Conservation (phyloP, 192 early-diverging fungal species). For the Coemansia sp. region DNA sequence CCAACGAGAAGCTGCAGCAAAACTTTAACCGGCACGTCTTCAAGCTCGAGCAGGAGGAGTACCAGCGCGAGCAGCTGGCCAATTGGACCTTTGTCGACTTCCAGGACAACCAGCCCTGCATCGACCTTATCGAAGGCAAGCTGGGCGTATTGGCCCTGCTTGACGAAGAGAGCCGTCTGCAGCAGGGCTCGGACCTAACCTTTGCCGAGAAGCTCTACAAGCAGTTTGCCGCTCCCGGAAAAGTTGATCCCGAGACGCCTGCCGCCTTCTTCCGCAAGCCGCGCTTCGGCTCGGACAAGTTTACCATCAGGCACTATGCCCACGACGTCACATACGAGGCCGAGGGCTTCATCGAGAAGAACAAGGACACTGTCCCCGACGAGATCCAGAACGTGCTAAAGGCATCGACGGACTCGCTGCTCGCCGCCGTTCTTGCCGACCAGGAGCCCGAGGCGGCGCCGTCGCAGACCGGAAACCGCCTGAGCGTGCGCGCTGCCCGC, state of each 20-base stretch:
- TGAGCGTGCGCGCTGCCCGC: slow-evolving; percentile 50
- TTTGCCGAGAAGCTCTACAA: slow-evolving; percentile 90
- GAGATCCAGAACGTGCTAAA: slow-evolving; percentile 81
- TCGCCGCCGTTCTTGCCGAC: slow-evolving; percentile 67
- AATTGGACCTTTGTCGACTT: slow-evolving; percentile 99
- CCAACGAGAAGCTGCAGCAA: slow-evolving; percentile 98
- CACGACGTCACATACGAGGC: slow-evolving; percentile 90
- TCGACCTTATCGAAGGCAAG: slow-evolving; percentile 95
- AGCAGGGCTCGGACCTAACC: slow-evolving; percentile 79
- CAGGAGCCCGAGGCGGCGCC: not conserved
- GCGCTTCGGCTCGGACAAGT: slow-evolving; percentile 79
- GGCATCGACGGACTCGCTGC: slow-evolving; percentile 71
- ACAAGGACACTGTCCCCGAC: slow-evolving; percentile 95
- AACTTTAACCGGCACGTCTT: slow-evolving; percentile 99
- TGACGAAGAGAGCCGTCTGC: slow-evolving; percentile 89
- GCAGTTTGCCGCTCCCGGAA: slow-evolving; percentile 54
- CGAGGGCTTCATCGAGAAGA: slow-evolving; percentile 97
- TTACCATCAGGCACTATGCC: slow-evolving; percentile 96
- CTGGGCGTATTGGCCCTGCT: slow-evolving; percentile 92
- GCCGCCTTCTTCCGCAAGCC: slow-evolving; percentile 77
- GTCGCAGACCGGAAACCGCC: not conserved
- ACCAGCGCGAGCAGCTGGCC: slow-evolving; percentile 86
- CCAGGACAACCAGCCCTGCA: slow-evolving; percentile 98
- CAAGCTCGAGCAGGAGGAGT: slow-evolving; percentile 98
- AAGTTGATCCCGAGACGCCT: slow-evolving; percentile 14